Conservation (phyloP, 2,329 filamentous ascomycete species). For the Phialocephala sp. region DNA sequence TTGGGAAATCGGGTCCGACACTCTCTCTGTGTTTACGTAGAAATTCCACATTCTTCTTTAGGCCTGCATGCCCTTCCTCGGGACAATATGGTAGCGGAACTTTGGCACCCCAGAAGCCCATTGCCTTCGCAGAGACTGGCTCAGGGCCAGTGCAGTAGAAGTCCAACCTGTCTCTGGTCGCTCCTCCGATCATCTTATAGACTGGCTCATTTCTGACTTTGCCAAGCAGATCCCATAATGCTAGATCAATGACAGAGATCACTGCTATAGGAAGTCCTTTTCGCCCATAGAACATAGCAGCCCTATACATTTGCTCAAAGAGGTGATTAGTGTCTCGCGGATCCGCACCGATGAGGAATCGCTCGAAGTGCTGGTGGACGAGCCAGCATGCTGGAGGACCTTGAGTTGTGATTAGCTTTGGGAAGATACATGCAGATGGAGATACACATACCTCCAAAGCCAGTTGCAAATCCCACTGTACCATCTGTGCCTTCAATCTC, state of each 20-base stretch:
- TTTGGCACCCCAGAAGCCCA: conserved; percentile 92
- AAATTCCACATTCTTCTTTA: conserved; percentile 90
- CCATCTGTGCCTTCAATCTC: conserved; percentile 90
- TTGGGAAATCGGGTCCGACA: conserved; percentile 87
- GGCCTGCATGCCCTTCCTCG: conserved; percentile 80
- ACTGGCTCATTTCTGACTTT: conserved; percentile 93
- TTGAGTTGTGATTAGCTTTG: conserved; percentile 38
- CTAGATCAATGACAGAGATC: conserved; percentile 93
- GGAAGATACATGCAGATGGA: conserved; percentile 1
- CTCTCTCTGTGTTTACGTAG: conserved; percentile 82
- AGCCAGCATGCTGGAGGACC: conserved; percentile 93
- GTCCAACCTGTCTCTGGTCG: conserved; percentile 80
- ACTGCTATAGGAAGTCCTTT: conserved; percentile 90
- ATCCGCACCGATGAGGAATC: conserved; percentile 88
- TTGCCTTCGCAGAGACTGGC: conserved; percentile 76
- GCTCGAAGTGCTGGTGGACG: conserved; percentile 89
- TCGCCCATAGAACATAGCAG: conserved; percentile 94
- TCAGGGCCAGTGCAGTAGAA: conserved; percentile 97
- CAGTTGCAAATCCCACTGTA: conserved; percentile 92
- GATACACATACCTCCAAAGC: conserved; percentile 73
- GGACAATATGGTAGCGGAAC: conserved; percentile 89
- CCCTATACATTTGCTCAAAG: conserved; percentile 96
- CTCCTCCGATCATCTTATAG: conserved; percentile 91
- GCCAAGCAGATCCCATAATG: conserved; percentile 89
- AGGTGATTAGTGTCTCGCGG: conserved; percentile 89